Conservation (phyloP, 2,329 filamentous ascomycete species). For the Phialemoniopsis sp. region DNA sequence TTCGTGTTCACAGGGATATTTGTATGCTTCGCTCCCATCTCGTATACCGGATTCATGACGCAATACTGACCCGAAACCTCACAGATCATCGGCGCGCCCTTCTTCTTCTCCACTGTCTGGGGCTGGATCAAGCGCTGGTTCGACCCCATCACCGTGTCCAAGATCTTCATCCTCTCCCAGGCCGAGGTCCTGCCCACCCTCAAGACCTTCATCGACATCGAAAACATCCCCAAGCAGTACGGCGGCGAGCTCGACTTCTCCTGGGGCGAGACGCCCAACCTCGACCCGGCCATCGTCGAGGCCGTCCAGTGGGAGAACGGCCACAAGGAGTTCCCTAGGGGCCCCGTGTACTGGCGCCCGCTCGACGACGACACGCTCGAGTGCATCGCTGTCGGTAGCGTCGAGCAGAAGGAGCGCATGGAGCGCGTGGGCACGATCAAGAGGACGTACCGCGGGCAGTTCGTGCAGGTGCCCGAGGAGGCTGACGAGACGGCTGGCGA, state of each 20-base stretch:
- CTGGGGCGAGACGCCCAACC: slow-evolving; percentile 69
- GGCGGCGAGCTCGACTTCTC: slow-evolving; percentile 81
- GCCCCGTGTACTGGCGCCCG: slow-evolving; percentile 55
- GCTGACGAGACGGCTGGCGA: slow-evolving; percentile 4
- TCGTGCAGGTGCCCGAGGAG: slow-evolving; percentile 12
- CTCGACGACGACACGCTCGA: slow-evolving; percentile 39
- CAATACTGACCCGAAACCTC: slow-evolving; percentile 2
- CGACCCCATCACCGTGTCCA: slow-evolving; percentile 87
- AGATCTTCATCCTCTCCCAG: slow-evolving; percentile 84
- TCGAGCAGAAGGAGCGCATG: slow-evolving; percentile 35
- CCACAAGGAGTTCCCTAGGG: slow-evolving; percentile 47
- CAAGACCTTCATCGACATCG: slow-evolving; percentile 73
- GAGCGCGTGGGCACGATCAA: slow-evolving; percentile 49
- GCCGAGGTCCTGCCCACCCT: slow-evolving; percentile 74
- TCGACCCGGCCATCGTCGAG: slow-evolving; percentile 60
- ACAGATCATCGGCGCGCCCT: slow-evolving; percentile 80
- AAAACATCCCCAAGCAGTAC: slow-evolving; percentile 85
- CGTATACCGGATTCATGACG: background rate
- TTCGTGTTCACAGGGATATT: slow-evolving; percentile 8
- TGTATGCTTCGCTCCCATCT: slow-evolving; percentile 1
- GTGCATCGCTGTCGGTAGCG: slow-evolving; percentile 48
- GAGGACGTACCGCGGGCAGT: slow-evolving; percentile 27
- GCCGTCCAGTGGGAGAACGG: slow-evolving; percentile 48
- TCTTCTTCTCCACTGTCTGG: slow-evolving; percentile 92
- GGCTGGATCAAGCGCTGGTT: slow-evolving; percentile 96